Base-by-base conservation (phyloP, 192 early-diverging fungal species). In the Coemansia sp. region DNA sequence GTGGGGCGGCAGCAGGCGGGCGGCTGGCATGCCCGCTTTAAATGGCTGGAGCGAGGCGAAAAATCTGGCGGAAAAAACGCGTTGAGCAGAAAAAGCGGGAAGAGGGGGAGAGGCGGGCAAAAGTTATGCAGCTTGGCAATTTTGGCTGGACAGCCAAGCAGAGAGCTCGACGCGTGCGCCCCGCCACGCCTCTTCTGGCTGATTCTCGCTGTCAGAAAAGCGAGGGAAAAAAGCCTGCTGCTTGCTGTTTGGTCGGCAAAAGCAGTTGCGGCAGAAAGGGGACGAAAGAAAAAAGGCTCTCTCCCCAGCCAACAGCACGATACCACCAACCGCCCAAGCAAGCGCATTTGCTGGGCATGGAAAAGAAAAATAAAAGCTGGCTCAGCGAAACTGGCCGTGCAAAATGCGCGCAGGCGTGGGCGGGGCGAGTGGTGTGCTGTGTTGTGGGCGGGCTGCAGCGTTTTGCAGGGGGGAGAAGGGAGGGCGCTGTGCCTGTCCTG, bases 21-120 rank as follows among this genome's bases (percentile, higher is more conserved):
- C 51, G 65, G 71, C 71, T 62, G 65, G 54, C 71, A 32, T 41
- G 60, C 60, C 57, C 59, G 65, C 65, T 73, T 67, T 67, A 73
- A 73, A 73, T 61, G 65, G 65, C 54, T 57, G 48, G 68, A 46
- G 55, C n/a, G 58, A 39, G 56, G 69, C 56, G 37, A 42, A 46
- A 59, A 58, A 62, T 52, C 48, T 36, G 51, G 63, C 40, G n/a
- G 63, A 32, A 48, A 49, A 54, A 41, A 41, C 57, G 57, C 57
- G 57, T 59, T 9, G 47, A 18, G 12, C 6, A 54, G 26, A 26
- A 54, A 54, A 54, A 26, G 51, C 51, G 51, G 51, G 51, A 54
- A 62, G 54, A 57, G 9, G n/a, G 47, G 62, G 21, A 43, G 58
- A 52, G 42, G 13, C 15, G 48, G n/a, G 21, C 49, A 56, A 66